Base-by-base conservation (phyloP, 2,329 filamentous ascomycete genomes). In the Talaromyces amestolkiae region DNA sequence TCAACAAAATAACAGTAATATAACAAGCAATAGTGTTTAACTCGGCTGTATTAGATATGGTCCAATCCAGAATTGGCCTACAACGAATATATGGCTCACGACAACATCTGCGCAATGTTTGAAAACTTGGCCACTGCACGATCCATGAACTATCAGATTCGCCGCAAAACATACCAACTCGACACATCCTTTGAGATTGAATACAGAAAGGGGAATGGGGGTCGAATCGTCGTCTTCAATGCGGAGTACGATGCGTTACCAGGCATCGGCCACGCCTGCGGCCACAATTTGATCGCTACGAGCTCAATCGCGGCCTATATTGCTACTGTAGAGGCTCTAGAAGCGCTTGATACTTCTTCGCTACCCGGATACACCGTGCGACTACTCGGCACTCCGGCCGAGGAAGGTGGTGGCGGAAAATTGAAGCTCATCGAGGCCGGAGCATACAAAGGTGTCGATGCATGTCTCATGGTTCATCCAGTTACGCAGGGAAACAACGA, bases 381-480 rank as follows among this genome's bases (percentile, higher is more conserved):
- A 22, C 56, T 75, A 11, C 68, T 75, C 15, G 72, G 72, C 3
- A 75, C 73, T 11, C 72, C 73, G 3, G 71, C 73, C 3, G 72
- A 74, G 65, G 72, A 74, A 64, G 63, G 64, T 10, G 69, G 69
- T 13, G 73, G 73, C 6, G 74, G 74, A n/a, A 76, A 76, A 65
- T 54, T 73, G 47, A 68, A 73, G 43, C 72, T 81, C 8, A 72
- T 80, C 37, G 69, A 77, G 37, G 77, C 77, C 10, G 78, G 79
- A 17, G 78, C 77, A 3, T 78, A 76, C 65, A 64, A 69, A 10
- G 70, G 61, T 3, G 69, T 74, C 19, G 72, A 72, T 54, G 71
- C 70, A 35, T 73, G 72, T 49, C 59, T 79, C 17, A 79, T 80
- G 77, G 71, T 70, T 6, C 76, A 80, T 59, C 78, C 77, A 51